Evolutionary conservation across 1,139 yeast species (phyloP), one percentile per base, ranked within the genome.

Genomic region (Candida sp.): DNA sequence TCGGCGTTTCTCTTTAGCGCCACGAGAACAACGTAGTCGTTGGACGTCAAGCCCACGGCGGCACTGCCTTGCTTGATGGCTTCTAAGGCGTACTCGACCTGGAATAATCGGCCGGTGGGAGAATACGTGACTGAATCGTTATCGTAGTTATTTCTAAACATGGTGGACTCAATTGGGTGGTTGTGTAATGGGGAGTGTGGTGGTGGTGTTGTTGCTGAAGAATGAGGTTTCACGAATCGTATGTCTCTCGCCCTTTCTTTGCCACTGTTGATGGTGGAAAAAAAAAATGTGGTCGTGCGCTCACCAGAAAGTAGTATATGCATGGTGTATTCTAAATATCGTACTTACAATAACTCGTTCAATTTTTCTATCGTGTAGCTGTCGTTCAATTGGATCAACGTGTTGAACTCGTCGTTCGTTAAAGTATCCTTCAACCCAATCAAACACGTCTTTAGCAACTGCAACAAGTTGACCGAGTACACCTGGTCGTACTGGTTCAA

Each of bases 1-100:
- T 94, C 99, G 7, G 98, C 97, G 68, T 92, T 93, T 69, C 99
- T 84, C 77, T 93, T 94, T 63, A 94, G 77, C 26, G 97, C 98
- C 49, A 91, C 98, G 62, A 94, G 77, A 12, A 93, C 98, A 30
- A 93, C 97, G 68, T 92, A 90, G 49, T 83, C 84, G 60, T 86
- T 84, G 44, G 98, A 91, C 39, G 90, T 88, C 51, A 94, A 77
- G 5, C 99, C 99, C 38, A 93, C 98, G 11, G 98, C 94, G 3
- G 98, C 98, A 60, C 96, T 88, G 44, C 99, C 99, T 74, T 94
- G 99, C 68, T 94, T 94, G 71, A 94, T 94, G 17, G 99, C 98
- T 67, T 94, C 99, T 54, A 93, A 77, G 3, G 99, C 99, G 65
- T 94, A 94, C 69, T 94, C 99, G 35, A 87, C 86, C 73, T 94